Evolutionary conservation across 148 eudicot genomes (phyloP).

Genomic region (Rhododendron griersonianum): DNA sequence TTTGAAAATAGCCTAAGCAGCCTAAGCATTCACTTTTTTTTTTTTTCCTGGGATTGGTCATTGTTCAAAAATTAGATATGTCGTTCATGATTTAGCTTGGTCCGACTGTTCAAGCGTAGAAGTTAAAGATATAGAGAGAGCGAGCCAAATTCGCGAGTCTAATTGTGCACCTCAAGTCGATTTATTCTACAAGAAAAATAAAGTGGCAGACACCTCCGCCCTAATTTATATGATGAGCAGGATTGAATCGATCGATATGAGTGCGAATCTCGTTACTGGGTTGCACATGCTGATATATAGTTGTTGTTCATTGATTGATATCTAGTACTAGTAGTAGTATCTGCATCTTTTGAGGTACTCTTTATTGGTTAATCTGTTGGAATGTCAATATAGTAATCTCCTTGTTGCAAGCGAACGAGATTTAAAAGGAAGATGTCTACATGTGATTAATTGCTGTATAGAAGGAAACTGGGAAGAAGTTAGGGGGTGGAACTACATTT

Average conservation of each 20-base stretch:
- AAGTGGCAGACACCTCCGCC: not conserved
- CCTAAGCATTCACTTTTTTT: too few relatives aligned
- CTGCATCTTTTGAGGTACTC: not conserved
- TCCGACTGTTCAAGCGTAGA: too few relatives aligned
- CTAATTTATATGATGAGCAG: not conserved
- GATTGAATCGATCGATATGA: not conserved
- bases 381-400: not conserved
- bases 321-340: not conserved
- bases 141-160: not conserved
- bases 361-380: not conserved
- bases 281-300: not conserved
- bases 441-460: not conserved
- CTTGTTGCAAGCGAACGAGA: not conserved
- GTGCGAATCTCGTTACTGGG: not conserved
- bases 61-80: not conserved
- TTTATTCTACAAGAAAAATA: too few relatives aligned
- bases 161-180: not conserved
- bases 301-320: not conserved
- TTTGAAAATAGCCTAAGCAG: too few relatives aligned
- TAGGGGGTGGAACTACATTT: not conserved
- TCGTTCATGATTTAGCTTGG: not conserved
- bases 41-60: not conserved
- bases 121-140: not conserved
- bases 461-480: not conserved
- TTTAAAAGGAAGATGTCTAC: not conserved